Evolutionary conservation across 352 stramenopile species (phyloP).

Genomic region (Peronospora farinosa): DNA sequence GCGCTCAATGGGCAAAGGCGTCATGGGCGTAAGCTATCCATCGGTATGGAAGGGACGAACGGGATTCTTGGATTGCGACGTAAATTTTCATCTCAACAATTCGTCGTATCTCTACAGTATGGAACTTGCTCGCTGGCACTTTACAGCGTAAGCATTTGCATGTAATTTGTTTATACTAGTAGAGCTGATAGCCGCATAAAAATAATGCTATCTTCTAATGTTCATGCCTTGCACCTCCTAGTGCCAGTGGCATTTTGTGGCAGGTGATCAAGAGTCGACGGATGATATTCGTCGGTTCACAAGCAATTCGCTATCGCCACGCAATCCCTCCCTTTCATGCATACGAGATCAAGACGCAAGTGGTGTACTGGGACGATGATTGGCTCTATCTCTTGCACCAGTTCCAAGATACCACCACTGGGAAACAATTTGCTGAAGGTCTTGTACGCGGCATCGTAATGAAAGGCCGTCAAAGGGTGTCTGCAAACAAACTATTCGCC

Average conservation of each 20-base stretch:
- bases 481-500: conserved; percentile 14
- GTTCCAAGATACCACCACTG: conserved; percentile 44
- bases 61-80: conserved; percentile 69
- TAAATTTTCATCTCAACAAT: conserved; percentile 88
- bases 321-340: conserved; percentile 42
- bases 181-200: not conserved
- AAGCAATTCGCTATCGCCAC: conserved; percentile 51
- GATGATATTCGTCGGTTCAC: conserved; percentile 57
- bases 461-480: conserved; percentile 23
- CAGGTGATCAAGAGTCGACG: conserved; percentile 51
- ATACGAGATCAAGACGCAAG: conserved; percentile 49
- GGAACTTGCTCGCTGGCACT: conserved; percentile 83
- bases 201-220: conserved; percentile 1
- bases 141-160: conserved; percentile 44
- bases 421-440: conserved; percentile 49
- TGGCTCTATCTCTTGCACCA: conserved; percentile 63
- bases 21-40: conserved; percentile 54
- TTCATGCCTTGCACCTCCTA: conserved; percentile 7
- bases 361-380: conserved; percentile 44
- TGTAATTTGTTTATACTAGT: too few species aligned
- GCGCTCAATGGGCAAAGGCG: conserved; percentile 36
- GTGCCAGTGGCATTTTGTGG: conserved; percentile 44
- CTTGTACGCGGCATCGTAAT: conserved; percentile 28
- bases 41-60: conserved; percentile 60
- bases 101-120: conserved; percentile 75